phyloP scores from a whole-genome alignment of 352 stramenopile species.

The Pythium guiyangense region DNA sequence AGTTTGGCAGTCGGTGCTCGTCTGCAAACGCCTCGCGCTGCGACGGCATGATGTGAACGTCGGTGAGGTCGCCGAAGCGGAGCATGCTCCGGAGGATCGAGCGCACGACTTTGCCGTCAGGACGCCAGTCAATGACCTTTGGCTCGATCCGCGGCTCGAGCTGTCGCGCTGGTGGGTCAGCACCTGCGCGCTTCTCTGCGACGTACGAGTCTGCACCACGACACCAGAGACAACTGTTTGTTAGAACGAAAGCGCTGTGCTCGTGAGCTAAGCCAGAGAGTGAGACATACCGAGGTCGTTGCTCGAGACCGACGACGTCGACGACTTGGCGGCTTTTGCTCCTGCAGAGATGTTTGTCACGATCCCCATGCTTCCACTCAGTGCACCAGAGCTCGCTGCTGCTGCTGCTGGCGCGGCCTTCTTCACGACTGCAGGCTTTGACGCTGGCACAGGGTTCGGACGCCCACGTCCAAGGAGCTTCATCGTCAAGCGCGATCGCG shows the following conservation, averaged over 20 bases:
- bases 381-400: neutral
- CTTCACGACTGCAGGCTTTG: constrained; percentile 29
- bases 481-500: constrained; percentile 63
- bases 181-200: constrained; percentile 17
- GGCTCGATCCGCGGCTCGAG: constrained; percentile 47
- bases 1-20: constrained; percentile 73
- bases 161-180: constrained; percentile 22
- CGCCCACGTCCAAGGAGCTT: constrained; percentile 71
- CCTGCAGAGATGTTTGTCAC: constrained; percentile 60
- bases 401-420: constrained; percentile 24
- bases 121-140: constrained; percentile 30
- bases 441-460: constrained; percentile 19
- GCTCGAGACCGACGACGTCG: constrained; percentile 7
- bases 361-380: constrained; percentile 14
- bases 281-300: constrained; percentile 20
- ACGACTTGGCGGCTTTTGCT: constrained; percentile 35
- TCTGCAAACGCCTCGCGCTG: constrained; percentile 60
- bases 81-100: constrained; percentile 64
- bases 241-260: no score
- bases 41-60: constrained; percentile 47
- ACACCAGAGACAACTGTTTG: neutral
- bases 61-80: constrained; percentile 75
- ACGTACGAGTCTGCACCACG: constrained; percentile 19
- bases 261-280: no score
- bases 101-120: constrained; percentile 66